Percentiles rank a stretch among this genome's conserved stretches.
Conservation (phyloP, 2,329 filamentous ascomycete species). For the Parascedosporium putredinis region DNA sequence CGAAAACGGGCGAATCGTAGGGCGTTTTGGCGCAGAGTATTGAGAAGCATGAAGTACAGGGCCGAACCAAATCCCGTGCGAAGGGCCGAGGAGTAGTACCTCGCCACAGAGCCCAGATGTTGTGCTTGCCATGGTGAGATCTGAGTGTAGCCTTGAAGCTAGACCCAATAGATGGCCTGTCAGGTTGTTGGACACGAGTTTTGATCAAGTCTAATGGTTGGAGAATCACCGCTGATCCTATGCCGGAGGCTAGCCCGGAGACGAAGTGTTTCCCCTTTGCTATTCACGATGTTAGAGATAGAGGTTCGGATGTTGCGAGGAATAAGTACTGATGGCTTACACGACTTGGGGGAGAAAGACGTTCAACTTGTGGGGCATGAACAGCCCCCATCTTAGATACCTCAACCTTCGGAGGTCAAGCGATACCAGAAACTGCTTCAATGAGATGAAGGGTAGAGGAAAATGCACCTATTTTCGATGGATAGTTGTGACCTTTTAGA, state of each 20-base stretch:
- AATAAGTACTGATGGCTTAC: neutral
- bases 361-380: neutral
- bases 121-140: slow-evolving; percentile 40
- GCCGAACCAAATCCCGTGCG: slow-evolving; percentile 89
- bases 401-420: too few relatives aligned
- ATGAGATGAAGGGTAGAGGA: too few relatives aligned
- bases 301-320: too few relatives aligned
- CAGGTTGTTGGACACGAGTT: slow-evolving; percentile 86
- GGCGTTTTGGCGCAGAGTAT: slow-evolving; percentile 64
- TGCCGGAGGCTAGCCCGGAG: slow-evolving; percentile 78
- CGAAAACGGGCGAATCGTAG: slow-evolving; percentile 16
- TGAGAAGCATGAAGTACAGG: slow-evolving; percentile 86
- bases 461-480: too few relatives aligned
- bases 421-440: too few relatives aligned
- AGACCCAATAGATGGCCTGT: slow-evolving; percentile 54
- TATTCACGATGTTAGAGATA: neutral
- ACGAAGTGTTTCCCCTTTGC: slow-evolving; percentile 68
- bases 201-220: slow-evolving; percentile 96
- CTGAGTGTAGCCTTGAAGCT: slow-evolving; percentile 46
- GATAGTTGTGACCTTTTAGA: too few relatives aligned
- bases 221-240: slow-evolving; percentile 78
- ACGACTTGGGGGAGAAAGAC: neutral
- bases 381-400: neutral
- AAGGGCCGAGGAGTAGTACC: slow-evolving; percentile 83
- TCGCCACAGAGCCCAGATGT: slow-evolving; percentile 70